Conservation (phyloP, 1,139 yeast species). For the Pichia sp. region DNA sequence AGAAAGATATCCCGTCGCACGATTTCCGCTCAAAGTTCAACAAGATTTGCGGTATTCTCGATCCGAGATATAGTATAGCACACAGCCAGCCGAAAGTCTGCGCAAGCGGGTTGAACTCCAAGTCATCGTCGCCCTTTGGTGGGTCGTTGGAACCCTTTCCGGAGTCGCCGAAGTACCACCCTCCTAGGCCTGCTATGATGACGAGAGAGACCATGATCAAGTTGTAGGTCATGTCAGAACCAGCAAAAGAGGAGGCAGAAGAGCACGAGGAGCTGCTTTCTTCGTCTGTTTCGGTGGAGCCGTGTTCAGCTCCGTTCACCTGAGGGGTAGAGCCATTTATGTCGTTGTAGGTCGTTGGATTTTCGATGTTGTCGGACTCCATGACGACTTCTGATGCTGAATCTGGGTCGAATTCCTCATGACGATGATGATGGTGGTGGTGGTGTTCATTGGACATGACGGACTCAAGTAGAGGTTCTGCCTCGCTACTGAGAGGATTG, state of each 20-base stretch:
- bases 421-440: slow-evolving; percentile 12
- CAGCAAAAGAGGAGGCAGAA: not conserved
- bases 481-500: slow-evolving; percentile 66
- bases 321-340: slow-evolving; percentile 27
- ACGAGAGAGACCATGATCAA: slow-evolving; percentile 64
- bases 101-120: slow-evolving; percentile 69
- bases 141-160: slow-evolving; percentile 13
- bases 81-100: slow-evolving; percentile 91
- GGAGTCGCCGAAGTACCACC: slow-evolving; percentile 60
- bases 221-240: slow-evolving; percentile 42
- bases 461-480: slow-evolving; percentile 37
- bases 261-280: slow-evolving; percentile 5
- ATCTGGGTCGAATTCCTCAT: slow-evolving; percentile 13
- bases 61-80: slow-evolving; percentile 79
- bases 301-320: not conserved
- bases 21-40: slow-evolving; percentile 80
- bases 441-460: slow-evolving; percentile 29
- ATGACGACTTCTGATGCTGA: slow-evolving; percentile 13
- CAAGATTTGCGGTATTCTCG: slow-evolving; percentile 86
- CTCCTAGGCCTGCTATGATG: slow-evolving; percentile 70
- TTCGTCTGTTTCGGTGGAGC: not conserved
- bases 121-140: slow-evolving; percentile 37
- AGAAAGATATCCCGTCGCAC: slow-evolving; percentile 87
- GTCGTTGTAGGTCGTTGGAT: slow-evolving; percentile 29
- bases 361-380: slow-evolving; percentile 16